Percentiles rank a stretch among this genome's conserved stretches.
These are phyloP conservation scores for Fusarium brachygibbosum DNA, from an alignment of 2,329 filamentous ascomycete species.

Conservation along the genomic window DNA sequence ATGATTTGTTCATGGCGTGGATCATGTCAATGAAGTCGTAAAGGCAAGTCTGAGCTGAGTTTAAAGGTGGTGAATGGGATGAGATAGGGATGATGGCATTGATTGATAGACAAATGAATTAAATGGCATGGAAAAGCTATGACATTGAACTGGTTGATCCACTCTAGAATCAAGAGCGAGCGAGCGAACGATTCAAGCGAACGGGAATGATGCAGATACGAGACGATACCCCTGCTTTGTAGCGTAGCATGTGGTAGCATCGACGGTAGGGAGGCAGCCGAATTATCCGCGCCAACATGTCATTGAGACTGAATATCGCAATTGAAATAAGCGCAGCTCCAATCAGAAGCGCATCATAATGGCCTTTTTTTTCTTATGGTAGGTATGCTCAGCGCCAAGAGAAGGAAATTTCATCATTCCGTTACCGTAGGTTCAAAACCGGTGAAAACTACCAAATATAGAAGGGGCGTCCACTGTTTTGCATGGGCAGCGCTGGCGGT, in stretches of 20 bases:
- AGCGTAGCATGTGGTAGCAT: conserved; percentile 37
- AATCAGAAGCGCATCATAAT: conserved; percentile 14
- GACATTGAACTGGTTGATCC: conserved; percentile 6
- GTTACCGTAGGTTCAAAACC: conserved; percentile 13
- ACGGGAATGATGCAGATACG: conserved; percentile 15
- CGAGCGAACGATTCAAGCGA: not conserved
- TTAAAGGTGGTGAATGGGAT: conserved; percentile 6
- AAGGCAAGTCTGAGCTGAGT: conserved; percentile 75
- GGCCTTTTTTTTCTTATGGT: not conserved
- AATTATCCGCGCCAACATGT: conserved; percentile 12
- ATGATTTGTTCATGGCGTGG: conserved; percentile 41
- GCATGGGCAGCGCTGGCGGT: not conserved
- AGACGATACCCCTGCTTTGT: conserved; percentile 22
- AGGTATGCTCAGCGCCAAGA: conserved; percentile 16
- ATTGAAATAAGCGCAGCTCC: conserved; percentile 26
- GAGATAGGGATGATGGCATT: conserved; percentile 1
- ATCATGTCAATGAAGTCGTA: conserved; percentile 64
- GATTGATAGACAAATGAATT: conserved; percentile 18
- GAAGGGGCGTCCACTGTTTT: conserved; percentile 26
- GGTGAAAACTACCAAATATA: conserved; percentile 32
- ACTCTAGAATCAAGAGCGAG: not conserved
- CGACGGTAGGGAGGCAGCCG: conserved; percentile 20
- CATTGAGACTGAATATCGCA: conserved; percentile 7
- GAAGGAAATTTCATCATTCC: conserved; percentile 5
- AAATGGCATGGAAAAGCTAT: conserved; percentile 26